Evolutionary conservation across 129 eudicot species (phyloP), one percentile per base, ranked within the genome.

Genomic region (Flaveria brownii): DNA sequence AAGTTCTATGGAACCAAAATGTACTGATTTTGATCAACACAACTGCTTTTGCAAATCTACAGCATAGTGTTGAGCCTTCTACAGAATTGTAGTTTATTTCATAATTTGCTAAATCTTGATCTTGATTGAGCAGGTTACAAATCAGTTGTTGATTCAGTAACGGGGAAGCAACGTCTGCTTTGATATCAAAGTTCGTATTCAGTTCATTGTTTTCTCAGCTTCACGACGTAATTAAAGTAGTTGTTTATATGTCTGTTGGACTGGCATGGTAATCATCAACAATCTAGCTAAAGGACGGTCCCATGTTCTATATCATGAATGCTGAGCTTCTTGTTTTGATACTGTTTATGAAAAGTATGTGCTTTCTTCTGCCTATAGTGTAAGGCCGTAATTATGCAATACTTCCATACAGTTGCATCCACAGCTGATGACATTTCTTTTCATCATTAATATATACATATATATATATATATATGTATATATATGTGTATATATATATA

Each of bases 111-210:
- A 22, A 39, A 47, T 22, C 25, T 39, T 62, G 63, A 66, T 70
- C 45, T 30, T 71, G 20, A 33, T 75, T 74, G 70, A 75, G 55
- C 90, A 92, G 98, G 98, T 45, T 76, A 62, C 67, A 88, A 85
- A 73, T 85, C 96, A 10, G 75, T 76, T n/a, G 86, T 90, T 74
- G 98, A 92, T 77, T 90, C 98, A 16, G 92, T 92, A 62, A 90
- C 92, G 0, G 98, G 98, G 72, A 90, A 88, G 79, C 86, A 82
- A 64, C 94, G 96, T 14, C 79, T 92, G 42, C 90, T 92, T 71
- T 92, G 86, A 90, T 61, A 72, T 63, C 47, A 16, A 79, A 55
- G 50, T 62, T 41, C 1, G 57, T 42, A 66, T 67, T 65, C 17
- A 22, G 3, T 10, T 59, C 2, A 25, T 8, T 23, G 33, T 9